Conservation (phyloP, 78 protist species). For the Speleostelium caveatum region DNA sequence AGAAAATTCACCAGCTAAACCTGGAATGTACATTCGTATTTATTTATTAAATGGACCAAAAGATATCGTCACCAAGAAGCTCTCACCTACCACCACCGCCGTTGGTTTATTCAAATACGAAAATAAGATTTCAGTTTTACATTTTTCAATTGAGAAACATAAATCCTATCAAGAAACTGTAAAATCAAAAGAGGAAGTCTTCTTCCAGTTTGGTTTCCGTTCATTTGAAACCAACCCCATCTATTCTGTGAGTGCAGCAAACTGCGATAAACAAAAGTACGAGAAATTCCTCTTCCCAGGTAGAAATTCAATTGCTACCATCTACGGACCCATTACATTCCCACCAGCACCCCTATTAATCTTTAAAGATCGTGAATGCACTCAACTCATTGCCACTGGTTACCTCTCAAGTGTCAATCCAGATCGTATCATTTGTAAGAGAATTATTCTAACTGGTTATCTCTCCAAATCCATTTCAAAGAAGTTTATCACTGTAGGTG, state of each 20-base stretch:
- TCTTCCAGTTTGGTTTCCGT: constrained; percentile 85
- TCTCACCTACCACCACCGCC: constrained; percentile 24
- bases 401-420: constrained; percentile 89
- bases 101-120: constrained; percentile 92
- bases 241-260: constrained; percentile 78
- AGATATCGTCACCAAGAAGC: background rate
- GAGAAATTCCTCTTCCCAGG: constrained; percentile 88
- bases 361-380: constrained; percentile 58
- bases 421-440: constrained; percentile 94
- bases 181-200: constrained; percentile 78
- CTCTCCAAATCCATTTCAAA: constrained; percentile 90
- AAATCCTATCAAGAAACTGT: constrained; percentile 69
- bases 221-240: constrained; percentile 79
- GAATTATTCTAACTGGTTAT: constrained; percentile 94
- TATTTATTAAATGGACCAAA: constrained; percentile 59
- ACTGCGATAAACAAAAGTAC: constrained; percentile 86
- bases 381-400: constrained; percentile 86
- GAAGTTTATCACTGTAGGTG: constrained; percentile 88
- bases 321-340: constrained; percentile 90
- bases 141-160: constrained; percentile 85
- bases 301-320: constrained; percentile 78
- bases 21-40: constrained; percentile 82
- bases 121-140: constrained; percentile 91
- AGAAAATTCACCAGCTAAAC: constrained; percentile 41
- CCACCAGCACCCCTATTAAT: constrained; percentile 88